Evolutionary conservation across 1,284 basidiomycete genomes (phyloP).

Genomic region (Ganoderma sinense): DNA sequence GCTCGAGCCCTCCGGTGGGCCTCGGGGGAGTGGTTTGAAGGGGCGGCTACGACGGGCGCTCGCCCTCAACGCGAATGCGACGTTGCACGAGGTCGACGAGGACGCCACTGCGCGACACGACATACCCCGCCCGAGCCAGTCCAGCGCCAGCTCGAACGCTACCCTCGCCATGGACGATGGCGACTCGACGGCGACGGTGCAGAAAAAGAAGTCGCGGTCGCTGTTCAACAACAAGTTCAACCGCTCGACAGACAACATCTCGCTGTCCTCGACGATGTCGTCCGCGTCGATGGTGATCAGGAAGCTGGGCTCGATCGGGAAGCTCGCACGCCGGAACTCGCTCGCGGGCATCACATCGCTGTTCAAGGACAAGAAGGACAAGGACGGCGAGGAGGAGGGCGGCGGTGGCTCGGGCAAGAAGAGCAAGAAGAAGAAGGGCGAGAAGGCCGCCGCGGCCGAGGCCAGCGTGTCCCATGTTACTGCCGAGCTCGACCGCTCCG

Average conservation of each 20-base stretch:
- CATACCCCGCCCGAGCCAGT: conserved; percentile 25
- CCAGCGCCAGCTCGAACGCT: conserved; percentile 36
- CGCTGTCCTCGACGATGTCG: conserved; percentile 94
- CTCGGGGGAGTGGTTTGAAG: conserved; percentile 75
- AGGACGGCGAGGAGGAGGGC: conserved; percentile 60
- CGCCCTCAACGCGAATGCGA: conserved; percentile 66
- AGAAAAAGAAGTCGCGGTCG: conserved; percentile 73
- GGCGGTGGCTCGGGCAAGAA: conserved; percentile 41
- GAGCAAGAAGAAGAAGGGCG: conserved; percentile 55
- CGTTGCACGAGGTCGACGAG: conserved; percentile 64
- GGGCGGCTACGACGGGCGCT: conserved; percentile 79
- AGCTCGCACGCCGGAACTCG: conserved; percentile 90
- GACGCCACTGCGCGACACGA: conserved; percentile 42
- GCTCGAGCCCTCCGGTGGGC: conserved; percentile 51
- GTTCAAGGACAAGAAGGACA: conserved; percentile 91
- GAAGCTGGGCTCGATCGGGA: conserved; percentile 93
- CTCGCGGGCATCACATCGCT: conserved; percentile 93
- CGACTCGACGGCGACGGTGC: conserved; percentile 58
- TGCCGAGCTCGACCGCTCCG: conserved; percentile 82
- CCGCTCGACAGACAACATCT: conserved; percentile 96
- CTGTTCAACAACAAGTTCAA: conserved; percentile 94
- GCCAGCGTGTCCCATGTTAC: conserved; percentile 87
- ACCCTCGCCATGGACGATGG: conserved; percentile 41
- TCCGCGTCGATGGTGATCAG: conserved; percentile 98
- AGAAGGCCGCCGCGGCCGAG: conserved; percentile 73